These are phyloP conservation scores for Bipolaris cookei DNA, from an alignment of 2,329 filamentous ascomycete genomes.

Conservation along the genomic window DNA sequence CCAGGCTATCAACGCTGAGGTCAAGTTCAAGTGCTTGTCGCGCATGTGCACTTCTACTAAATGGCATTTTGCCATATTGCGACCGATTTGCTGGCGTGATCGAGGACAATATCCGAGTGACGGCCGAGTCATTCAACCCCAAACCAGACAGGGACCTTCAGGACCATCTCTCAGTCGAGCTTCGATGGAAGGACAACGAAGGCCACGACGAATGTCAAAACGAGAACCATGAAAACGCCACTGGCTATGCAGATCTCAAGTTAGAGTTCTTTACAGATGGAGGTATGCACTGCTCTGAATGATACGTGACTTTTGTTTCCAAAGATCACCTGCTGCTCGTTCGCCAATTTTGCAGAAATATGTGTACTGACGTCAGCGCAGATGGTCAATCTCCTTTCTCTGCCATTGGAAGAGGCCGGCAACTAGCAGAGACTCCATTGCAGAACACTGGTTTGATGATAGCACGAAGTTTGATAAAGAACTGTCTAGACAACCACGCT, in stretches of 20 bases:
- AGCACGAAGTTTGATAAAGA: slow-evolving; percentile 36
- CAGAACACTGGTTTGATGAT: slow-evolving; percentile 37
- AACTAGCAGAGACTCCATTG: slow-evolving; percentile 38
- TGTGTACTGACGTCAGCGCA: slow-evolving; percentile 27
- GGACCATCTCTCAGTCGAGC: slow-evolving; percentile 44
- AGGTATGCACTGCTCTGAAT: slow-evolving; percentile 32
- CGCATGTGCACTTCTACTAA: slow-evolving; percentile 43
- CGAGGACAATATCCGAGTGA: slow-evolving; percentile 35
- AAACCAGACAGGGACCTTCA: slow-evolving; percentile 26
- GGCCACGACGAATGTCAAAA: slow-evolving; percentile 26
- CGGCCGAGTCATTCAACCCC: slow-evolving; percentile 37
- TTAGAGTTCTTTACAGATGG: slow-evolving; percentile 46
- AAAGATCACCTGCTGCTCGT: slow-evolving; percentile 8
- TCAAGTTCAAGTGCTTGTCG: slow-evolving; percentile 40
- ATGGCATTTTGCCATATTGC: slow-evolving; percentile 44
- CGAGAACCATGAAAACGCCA: slow-evolving; percentile 28
- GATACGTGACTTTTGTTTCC: not conserved
- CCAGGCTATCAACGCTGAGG: slow-evolving; percentile 39
- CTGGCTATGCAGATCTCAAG: slow-evolving; percentile 44
- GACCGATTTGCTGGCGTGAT: slow-evolving; percentile 34
- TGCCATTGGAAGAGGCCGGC: slow-evolving; percentile 43
- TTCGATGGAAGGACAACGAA: slow-evolving; percentile 37
- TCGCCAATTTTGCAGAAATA: slow-evolving; percentile 3
- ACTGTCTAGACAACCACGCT: slow-evolving; percentile 40
- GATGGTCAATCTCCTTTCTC: slow-evolving; percentile 45